Evolutionary conservation across 768 basidiomycete species (phyloP), one percentile per base, ranked within the genome.

Genomic region (Psilocybe tampanensis): DNA sequence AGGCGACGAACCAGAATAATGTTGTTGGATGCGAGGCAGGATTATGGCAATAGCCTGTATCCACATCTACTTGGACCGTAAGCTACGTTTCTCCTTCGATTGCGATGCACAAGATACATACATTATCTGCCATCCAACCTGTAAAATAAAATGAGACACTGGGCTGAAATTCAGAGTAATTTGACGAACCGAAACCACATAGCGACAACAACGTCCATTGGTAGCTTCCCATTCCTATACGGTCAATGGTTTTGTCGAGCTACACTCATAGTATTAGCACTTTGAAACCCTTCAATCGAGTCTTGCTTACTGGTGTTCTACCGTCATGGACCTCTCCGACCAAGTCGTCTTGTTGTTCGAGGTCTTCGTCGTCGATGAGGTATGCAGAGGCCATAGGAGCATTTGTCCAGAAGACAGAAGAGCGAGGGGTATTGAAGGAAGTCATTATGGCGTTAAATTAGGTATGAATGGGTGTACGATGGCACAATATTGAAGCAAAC

Each of bases 71-170:
- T 18, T 17, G n/a, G 24, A 17, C 3, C 22, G 9, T 54, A 29
- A 52, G 23, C 45, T 19, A 17, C 15, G 13, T 8, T 12, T 21
- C 17, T 51, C 18, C 34, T 45, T 44, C 44, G 29, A 54, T 51
- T 36, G 47, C 51, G 45, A 55, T 9, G 9, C 11, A 44, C 53
- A 59, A 54, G 49, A 53, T 65, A 72, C 76, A 65, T 68, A 94
- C 93, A 71, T 95, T 95, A 73, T 96, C 94, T 52, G 94, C 93
- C 81, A 93, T 78, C 94, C 94, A 96, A 26, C 94, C 94, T 92
- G 64, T 9, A 29, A 26, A 47, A 26, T 34, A 39, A n/a, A 52
- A 12, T 43, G 33, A 26, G 29, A 48, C 32, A 42, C 34, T 41
- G 15, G 15, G 22, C 22, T 18, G 44, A 39, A 34, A 21, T 26